Base-by-base conservation (phyloP, 2,329 filamentous ascomycete genomes). In the Colletotrichum acutatum region DNA sequence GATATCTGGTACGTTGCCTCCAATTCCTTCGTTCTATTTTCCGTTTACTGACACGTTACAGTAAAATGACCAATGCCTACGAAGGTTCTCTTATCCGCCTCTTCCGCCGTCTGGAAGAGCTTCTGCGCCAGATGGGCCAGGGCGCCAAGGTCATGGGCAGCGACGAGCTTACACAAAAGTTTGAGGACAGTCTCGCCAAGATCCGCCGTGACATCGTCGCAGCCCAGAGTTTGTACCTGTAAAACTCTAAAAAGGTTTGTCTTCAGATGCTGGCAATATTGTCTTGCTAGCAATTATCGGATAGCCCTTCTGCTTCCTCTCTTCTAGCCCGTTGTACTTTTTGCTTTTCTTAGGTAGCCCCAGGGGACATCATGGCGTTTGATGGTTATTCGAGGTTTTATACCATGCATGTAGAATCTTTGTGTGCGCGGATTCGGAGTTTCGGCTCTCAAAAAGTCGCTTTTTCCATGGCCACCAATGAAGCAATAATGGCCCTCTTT, bases 21-120 rank as follows among this genome's bases (percentile, higher is more conserved):
- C 16, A n/a, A 14, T 9, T 9, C 5, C 6, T 16, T 19, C 19
- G 0, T 28, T 8, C 7, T 63, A 30, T 22, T 54, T 60, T n/a
- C 5, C 32, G 19, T 49, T 30, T 60, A 58, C 66, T 74, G 32
- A 74, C 71, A 59, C n/a, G 3, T 16, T 16, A 8, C 75, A 97
- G 96, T 85, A 97, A 97, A 94, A 98, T 99, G 95, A 98, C 97
- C 32, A 96, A 98, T 78, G 94, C 96, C 32, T 99, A 98, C 83
- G 97, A 99, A 85, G 97, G 97, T 73, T 98, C 95, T 71, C 86
- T 99, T 74, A 98, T 99, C 78, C 95, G 97, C 61, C 91, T 98
- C 52, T 99, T 99, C 90, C 93, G 97, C 67, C 94, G 97, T 24
- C 88, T 99, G 37, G 97, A 99, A 83, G 97, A 99, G 84, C 88